Conservation (phyloP, 1,139 yeast species). For the Candida sojae region DNA sequence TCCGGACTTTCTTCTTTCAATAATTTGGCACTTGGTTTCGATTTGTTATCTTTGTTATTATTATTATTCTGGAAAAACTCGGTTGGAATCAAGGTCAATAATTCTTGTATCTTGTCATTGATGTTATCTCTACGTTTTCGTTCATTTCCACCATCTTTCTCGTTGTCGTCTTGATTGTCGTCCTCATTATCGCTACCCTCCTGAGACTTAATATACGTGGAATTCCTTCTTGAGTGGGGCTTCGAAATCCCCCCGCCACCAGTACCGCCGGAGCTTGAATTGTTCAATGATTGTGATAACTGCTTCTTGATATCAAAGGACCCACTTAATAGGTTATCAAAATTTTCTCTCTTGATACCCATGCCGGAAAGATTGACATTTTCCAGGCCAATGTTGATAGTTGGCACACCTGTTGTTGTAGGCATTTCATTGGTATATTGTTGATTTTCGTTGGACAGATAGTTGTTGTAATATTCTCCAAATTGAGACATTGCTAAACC, state of each 20-base stretch:
- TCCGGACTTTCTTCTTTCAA: constrained; percentile 8
- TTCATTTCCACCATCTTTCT: constrained; percentile 47
- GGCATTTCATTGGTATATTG: neutral
- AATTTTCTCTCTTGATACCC: constrained; percentile 30
- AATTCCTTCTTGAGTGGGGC: constrained; percentile 43
- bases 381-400: neutral
- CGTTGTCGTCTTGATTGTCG: constrained; percentile 33
- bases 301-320: constrained; percentile 43
- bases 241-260: constrained; percentile 37
- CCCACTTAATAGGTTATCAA: constrained; percentile 30
- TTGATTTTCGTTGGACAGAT: neutral
- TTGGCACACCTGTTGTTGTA: neutral
- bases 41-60: constrained; percentile 2
- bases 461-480: constrained; percentile 3
- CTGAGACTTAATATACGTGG: constrained; percentile 31
- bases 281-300: constrained; percentile 38
- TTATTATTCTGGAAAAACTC: constrained; percentile 44
- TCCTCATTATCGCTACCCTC: constrained; percentile 32
- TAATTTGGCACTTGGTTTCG: constrained; percentile 4
- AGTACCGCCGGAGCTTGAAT: constrained; percentile 1
- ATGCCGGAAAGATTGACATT: constrained; percentile 22
- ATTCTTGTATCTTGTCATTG: constrained; percentile 85
- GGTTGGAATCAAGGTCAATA: constrained; percentile 68
- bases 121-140: constrained; percentile 84
- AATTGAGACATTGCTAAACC: constrained; percentile 6